Conservation (phyloP, 1,139 yeast species). For the Sugiyamaella grinbergsii region DNA sequence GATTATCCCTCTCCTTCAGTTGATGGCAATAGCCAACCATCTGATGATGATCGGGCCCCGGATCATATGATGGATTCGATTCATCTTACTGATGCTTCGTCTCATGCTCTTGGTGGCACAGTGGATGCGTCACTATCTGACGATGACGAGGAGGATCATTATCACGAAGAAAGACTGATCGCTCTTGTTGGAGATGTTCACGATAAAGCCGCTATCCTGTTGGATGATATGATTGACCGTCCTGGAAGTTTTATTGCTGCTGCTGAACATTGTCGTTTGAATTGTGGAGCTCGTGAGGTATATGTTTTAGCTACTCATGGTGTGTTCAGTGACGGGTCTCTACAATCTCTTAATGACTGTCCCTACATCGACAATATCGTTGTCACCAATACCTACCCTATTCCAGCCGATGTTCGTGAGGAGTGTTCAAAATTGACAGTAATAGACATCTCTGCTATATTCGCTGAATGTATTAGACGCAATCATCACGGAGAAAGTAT, state of each 20-base stretch:
- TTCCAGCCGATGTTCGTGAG: constrained; percentile 60
- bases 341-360: constrained; percentile 75
- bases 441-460: constrained; percentile 90
- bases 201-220: constrained; percentile 84
- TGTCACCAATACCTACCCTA: constrained; percentile 95
- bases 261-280: constrained; percentile 91
- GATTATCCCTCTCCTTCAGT: constrained; percentile 53
- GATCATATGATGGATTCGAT: constrained; percentile 24
- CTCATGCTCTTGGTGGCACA: constrained; percentile 73
- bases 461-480: constrained; percentile 98
- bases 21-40: constrained; percentile 29
- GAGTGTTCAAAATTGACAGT: constrained; percentile 69
- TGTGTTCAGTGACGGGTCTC: constrained; percentile 81
- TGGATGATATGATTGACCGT: constrained; percentile 96
- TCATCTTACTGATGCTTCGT: constrained; percentile 23
- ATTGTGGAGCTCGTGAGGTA: constrained; percentile 93
- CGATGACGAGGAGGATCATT: constrained; percentile 78
- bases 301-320: constrained; percentile 96
- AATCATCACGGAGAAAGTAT: constrained; percentile 98
- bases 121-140: constrained; percentile 81
- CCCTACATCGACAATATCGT: constrained; percentile 84
- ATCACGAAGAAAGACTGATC: constrained; percentile 77
- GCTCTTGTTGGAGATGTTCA: constrained; percentile 96
- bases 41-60: constrained; percentile 33
- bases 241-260: constrained; percentile 94